Evolutionary conservation across 2,329 filamentous ascomycete genomes (phyloP).

Genomic region (Talaromyces albobiverticillius): DNA sequence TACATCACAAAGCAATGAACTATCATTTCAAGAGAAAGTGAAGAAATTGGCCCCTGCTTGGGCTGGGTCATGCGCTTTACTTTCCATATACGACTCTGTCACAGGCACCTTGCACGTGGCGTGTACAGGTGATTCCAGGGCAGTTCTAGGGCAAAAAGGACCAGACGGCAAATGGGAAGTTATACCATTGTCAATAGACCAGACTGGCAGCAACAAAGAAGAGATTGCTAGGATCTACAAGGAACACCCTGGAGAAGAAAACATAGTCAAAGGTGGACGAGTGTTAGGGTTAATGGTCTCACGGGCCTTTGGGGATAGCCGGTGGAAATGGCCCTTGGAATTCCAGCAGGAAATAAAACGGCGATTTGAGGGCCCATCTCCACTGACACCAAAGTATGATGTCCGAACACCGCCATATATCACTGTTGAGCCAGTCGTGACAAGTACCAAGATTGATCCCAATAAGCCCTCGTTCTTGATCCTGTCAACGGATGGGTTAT

Average conservation of each 20-base stretch:
- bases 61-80: slow-evolving; percentile 61
- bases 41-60: slow-evolving; percentile 28
- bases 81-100: slow-evolving; percentile 60
- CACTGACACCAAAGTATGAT: slow-evolving; percentile 33
- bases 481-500: slow-evolving; percentile 65
- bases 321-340: slow-evolving; percentile 64
- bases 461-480: slow-evolving; percentile 59
- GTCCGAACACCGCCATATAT: slow-evolving; percentile 61
- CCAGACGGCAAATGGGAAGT: slow-evolving; percentile 48
- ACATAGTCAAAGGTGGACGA: slow-evolving; percentile 57
- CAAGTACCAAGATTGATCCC: slow-evolving; percentile 51
- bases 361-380: slow-evolving; percentile 42
- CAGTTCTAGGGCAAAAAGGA: slow-evolving; percentile 53
- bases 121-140: slow-evolving; percentile 65
- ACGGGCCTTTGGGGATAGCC: slow-evolving; percentile 65
- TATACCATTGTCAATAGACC: slow-evolving; percentile 60
- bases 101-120: slow-evolving; percentile 59
- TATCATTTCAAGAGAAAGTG: slow-evolving; percentile 21
- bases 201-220: slow-evolving; percentile 61
- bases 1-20: slow-evolving; percentile 19
- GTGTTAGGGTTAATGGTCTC: slow-evolving; percentile 62
- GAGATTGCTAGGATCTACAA: slow-evolving; percentile 56
- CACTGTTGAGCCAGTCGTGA: slow-evolving; percentile 64
- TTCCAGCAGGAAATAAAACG: slow-evolving; percentile 37
- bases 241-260: slow-evolving; percentile 62